Base-by-base conservation (phyloP, 441 rosid species). In the Adansonia gregorii region DNA sequence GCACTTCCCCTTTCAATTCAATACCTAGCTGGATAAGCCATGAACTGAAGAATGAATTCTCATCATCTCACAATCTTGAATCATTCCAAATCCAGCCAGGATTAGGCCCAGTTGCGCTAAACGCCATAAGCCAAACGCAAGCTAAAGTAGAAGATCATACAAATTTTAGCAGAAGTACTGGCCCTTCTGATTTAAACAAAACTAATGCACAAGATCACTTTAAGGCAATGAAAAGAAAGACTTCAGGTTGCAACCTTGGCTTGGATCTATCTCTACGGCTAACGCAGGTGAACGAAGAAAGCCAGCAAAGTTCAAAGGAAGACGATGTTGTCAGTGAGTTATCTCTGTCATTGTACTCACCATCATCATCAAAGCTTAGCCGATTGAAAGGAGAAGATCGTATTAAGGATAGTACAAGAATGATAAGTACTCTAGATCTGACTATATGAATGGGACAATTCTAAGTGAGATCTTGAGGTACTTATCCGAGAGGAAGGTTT, bases 401-500 rank as follows among this genome's bases (percentile, higher is more conserved):
- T 63, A 72, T 66, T 82, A 83, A 82, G 51, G 66, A 78, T 68
- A 35, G 58, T 68, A 82, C 59, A 58, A 83, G 80, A 82, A 78
- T 89, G 88, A 85, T 90, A 80, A 92, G 96, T 91, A 92, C 97
- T 87, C 93, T 91, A 75, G 94, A 89, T 94, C 98, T 92, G 91
- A 94, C 98, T 90, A 85, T 94, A 87, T 94, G 97, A 92, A 92
- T 88, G 49, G 79, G 73, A 78, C 64, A 83, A 92, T 92, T 92
- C 96, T 82, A 87, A 94, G 98, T 92, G 94, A 94, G 98, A 94
- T 92, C 87, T 85, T 88, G 96, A 86, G 87, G 97, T 92, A 94
- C 95, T 92, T 92, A 80, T 81, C 83, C 83, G 12, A 73, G 78
- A 61, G 59, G 4, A 51, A 31, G 39, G n/a, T 48, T 74, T 61